Base-by-base conservation (phyloP, 192 early-diverging fungal genomes). In the Coemansia sp. region DNA sequence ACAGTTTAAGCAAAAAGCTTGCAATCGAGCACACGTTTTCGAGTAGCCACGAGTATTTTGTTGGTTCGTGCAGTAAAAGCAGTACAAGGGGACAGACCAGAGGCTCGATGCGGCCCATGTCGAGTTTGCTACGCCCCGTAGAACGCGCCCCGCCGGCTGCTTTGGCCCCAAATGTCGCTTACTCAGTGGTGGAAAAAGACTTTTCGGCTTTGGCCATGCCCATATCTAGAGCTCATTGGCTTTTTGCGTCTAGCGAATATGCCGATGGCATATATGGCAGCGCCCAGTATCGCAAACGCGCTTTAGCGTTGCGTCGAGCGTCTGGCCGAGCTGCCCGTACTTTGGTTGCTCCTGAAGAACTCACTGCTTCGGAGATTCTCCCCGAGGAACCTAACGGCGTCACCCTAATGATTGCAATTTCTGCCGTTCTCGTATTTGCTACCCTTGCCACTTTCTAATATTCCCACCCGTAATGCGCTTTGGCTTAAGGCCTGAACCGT, bases 381-480 rank as follows among this genome's bases (percentile, higher is more conserved):
- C 55, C 55, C 14, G 57, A 65, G 23, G 65, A 69, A 31, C 54
- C 52, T 6, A 76, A 60, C 21, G 62, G 63, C 14, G 51, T 64
- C 14, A 76, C 72, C 0, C 63, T 60, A 15, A 76, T 76, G 72
- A 65, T 76, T 47, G 72, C 72, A 13, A 76, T 76, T 15, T 76
- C 72, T 3, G 63, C 59, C 0, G 72, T 76, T 10, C 61, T 76
- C 20, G 52, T 76, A 53, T 76, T 76, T 54, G 72, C 72, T 54
- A 76, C 72, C 13, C 63, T 76, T 62, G 66, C 61, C 41, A 62
- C 72, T 30, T 76, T 69, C 37, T 76, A 42, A 68, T 48, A 14
- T 23, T 26, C 5, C 5, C 23, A 43, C 6, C 33, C 2, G 33
- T 35, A 35, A 35, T 35, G 33, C 33, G 33, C 33, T 35, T 35